A percentile compares a stretch with the other conserved stretches of the same genome.
Conservation (phyloP, 805 yeast genomes). For the Zygosaccharomyces siamensis region DNA sequence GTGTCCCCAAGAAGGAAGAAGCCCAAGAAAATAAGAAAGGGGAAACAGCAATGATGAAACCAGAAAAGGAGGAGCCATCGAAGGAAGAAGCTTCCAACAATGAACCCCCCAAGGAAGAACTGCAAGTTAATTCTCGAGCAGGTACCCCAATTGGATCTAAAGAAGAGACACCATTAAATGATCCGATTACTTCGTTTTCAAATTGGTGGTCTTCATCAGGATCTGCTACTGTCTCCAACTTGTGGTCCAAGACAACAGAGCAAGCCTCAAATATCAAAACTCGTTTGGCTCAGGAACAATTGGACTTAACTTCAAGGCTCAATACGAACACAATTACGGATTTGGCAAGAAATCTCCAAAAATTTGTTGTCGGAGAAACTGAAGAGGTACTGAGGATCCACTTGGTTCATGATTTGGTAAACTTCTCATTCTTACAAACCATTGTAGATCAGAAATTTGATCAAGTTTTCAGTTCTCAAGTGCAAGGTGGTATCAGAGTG, state of each 20-base stretch:
- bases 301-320: conserved; percentile 27
- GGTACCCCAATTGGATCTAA: conserved; percentile 8
- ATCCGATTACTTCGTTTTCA: conserved; percentile 61
- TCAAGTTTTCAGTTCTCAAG: conserved; percentile 60
- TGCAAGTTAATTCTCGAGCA: conserved; percentile 23
- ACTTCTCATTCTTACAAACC: conserved; percentile 41
- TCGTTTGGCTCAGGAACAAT: conserved; percentile 36
- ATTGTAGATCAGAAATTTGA: conserved; percentile 50
- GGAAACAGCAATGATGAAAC: conserved; percentile 12
- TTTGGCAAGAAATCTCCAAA: conserved; percentile 31
- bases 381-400: conserved; percentile 57
- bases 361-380: conserved; percentile 37
- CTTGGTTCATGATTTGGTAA: conserved; percentile 62
- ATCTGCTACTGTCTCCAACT: conserved; percentile 54
- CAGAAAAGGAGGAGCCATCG: background rate
- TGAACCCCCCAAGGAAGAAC: conserved; percentile 17
- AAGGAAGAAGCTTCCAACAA: conserved; percentile 19
- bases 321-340: conserved; percentile 27
- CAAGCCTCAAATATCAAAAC: conserved; percentile 40
- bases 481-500: conserved; percentile 69
- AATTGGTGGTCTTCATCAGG: conserved; percentile 76
- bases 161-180: conserved; percentile 36
- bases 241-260: conserved; percentile 60
- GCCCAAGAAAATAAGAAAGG: conserved; percentile 7
- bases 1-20: conserved; percentile 27